Percentiles rank a stretch among this genome's conserved stretches.
phyloP scores from a whole-genome alignment of 345 rosid genomes.

The Citrus mangshanensis region DNA sequence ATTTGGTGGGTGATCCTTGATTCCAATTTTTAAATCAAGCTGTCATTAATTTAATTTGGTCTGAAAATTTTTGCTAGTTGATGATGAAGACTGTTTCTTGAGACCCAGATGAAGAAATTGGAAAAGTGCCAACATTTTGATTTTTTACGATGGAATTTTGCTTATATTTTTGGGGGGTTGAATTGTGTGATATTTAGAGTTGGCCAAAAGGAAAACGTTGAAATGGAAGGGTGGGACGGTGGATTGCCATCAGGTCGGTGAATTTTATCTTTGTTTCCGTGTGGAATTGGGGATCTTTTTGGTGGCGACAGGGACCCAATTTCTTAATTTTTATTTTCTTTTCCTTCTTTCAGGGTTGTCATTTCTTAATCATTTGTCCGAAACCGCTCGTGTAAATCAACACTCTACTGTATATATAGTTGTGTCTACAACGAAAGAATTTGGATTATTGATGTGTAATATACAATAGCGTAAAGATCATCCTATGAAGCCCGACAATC shows the following conservation, averaged over 20 bases:
- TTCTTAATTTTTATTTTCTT: background rate
- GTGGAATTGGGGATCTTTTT: constrained; percentile 5
- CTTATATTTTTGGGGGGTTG: background rate
- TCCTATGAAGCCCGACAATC: too few species aligned
- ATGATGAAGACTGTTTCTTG: background rate
- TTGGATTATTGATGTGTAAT: background rate
- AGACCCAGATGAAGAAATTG: background rate
- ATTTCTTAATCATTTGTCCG: constrained; percentile 4
- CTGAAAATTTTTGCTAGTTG: background rate
- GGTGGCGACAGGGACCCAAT: constrained; percentile 9
- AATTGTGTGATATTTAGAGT: background rate
- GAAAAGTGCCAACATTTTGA: background rate
- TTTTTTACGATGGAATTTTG: background rate
- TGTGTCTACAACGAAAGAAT: background rate
- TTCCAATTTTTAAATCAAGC: background rate
- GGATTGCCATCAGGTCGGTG: constrained; percentile 6
- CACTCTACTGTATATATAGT: background rate
- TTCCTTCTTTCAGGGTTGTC: background rate
- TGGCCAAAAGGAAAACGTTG: background rate
- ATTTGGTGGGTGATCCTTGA: constrained; percentile 35
- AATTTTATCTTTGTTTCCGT: constrained; percentile 10
- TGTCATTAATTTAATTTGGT: background rate
- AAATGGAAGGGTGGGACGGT: constrained; percentile 10
- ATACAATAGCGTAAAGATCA: too few species aligned
- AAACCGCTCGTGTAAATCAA: background rate